Percentiles rank a stretch among this genome's conserved stretches.
Evolutionary conservation across 352 stramenopile species (phyloP).

Genomic region (Phytophthora europaea): DNA sequence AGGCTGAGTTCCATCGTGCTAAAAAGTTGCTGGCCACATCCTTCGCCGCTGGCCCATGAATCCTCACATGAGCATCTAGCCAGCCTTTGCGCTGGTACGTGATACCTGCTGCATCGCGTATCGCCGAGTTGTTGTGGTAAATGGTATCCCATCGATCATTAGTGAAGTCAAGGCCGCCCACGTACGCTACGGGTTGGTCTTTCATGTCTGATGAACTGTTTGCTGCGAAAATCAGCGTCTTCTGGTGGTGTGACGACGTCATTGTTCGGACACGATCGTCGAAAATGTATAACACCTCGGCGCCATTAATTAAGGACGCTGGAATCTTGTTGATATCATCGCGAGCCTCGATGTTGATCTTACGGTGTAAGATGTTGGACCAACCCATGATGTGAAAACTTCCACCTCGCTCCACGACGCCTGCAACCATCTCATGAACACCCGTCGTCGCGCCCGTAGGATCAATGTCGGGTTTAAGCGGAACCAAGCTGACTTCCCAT

Average conservation of each 20-base stretch:
- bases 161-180: conserved; percentile 60
- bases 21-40: conserved; percentile 67
- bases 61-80: conserved; percentile 57
- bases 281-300: conserved; percentile 43
- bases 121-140: conserved; percentile 47
- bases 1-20: conserved; percentile 55
- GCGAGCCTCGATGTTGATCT: conserved; percentile 43
- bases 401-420: conserved; percentile 40
- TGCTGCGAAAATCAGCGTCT: conserved; percentile 43
- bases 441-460: conserved; percentile 29
- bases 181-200: conserved; percentile 47
- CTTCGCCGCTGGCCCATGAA: conserved; percentile 50
- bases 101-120: conserved; percentile 44
- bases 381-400: conserved; percentile 59
- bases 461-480: conserved; percentile 43
- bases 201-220: conserved; percentile 6
- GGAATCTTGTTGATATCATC: conserved; percentile 50
- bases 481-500: conserved; percentile 59
- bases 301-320: conserved; percentile 20
- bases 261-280: conserved; percentile 51
- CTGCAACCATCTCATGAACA: conserved; percentile 43
- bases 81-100: conserved; percentile 54
- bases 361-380: conserved; percentile 52
- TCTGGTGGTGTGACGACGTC: conserved; percentile 62
- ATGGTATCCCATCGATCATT: conserved; percentile 71